Conservation (phyloP, 2,329 filamentous ascomycete genomes). For the Epicoccum sorghinum region DNA sequence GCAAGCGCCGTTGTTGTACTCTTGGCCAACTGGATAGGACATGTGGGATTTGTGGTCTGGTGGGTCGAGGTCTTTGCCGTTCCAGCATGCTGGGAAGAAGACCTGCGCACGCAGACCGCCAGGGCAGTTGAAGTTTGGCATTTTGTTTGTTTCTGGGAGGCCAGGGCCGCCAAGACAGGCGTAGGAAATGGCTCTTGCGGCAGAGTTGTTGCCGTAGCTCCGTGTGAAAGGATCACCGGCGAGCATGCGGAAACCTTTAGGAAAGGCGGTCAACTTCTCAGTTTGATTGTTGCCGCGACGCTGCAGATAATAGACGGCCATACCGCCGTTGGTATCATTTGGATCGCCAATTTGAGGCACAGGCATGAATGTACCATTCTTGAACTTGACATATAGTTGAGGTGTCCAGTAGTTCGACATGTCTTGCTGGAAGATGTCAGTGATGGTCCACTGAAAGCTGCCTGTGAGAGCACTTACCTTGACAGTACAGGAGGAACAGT, state of each 20-base stretch:
- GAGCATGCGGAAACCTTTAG: conserved; percentile 72
- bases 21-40: conserved; percentile 60
- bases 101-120: conserved; percentile 68
- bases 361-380: conserved; percentile 57
- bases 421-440: conserved; percentile 21
- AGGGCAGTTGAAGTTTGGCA: conserved; percentile 71
- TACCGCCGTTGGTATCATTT: conserved; percentile 59
- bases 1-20: conserved; percentile 60
- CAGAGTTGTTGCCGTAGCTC: conserved; percentile 54
- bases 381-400: conserved; percentile 66
- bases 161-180: conserved; percentile 59
- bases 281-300: conserved; percentile 57
- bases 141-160: conserved; percentile 56
- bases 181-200: conserved; percentile 60
- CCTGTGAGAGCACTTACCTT: conserved; percentile 50
- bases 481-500: conserved; percentile 72
- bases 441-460: too few relatives aligned
- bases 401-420: conserved; percentile 79
- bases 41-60: conserved; percentile 67
- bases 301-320: conserved; percentile 75
- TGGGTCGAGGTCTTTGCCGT: conserved; percentile 64
- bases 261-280: conserved; percentile 73
- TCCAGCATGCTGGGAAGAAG: conserved; percentile 77
- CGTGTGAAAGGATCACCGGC: conserved; percentile 68
- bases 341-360: conserved; percentile 64